Percentiles rank a stretch among this genome's conserved stretches.
Evolutionary conservation across 2,329 filamentous ascomycete species (phyloP).

Genomic region (Paecilomyces variotii): DNA sequence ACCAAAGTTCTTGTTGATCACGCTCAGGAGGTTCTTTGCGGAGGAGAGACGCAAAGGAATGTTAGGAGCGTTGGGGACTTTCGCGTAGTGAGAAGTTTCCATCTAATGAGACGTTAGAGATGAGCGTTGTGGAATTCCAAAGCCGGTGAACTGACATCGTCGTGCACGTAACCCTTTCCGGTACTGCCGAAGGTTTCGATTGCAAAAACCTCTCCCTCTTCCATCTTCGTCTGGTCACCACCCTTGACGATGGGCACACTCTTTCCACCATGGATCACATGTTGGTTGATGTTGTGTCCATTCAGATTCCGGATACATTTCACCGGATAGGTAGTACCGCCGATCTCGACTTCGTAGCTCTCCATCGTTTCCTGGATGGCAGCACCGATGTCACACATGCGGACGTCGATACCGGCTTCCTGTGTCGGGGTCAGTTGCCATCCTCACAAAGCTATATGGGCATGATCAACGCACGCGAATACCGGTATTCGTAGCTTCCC

Average conservation of each 20-base stretch:
- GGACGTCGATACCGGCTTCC: constrained; percentile 87
- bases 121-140: not conserved
- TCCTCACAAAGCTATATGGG: not conserved
- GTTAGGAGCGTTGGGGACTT: constrained; percentile 63
- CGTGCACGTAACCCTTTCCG: constrained; percentile 76
- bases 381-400: constrained; percentile 76
- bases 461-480: constrained; percentile 46
- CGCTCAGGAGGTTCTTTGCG: constrained; percentile 74
- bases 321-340: constrained; percentile 68
- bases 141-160: constrained; percentile 56
- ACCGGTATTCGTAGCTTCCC: constrained; percentile 64
- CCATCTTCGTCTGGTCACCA: constrained; percentile 87
- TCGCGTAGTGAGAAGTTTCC: constrained; percentile 84
- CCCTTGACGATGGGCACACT: constrained; percentile 90
- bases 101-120: constrained; percentile 36
- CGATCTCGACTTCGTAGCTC: constrained; percentile 80
- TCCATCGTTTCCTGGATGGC: constrained; percentile 89
- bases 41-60: constrained; percentile 69
- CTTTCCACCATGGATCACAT: constrained; percentile 85
- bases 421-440: constrained; percentile 20
- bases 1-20: constrained; percentile 95
- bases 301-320: constrained; percentile 83
- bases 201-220: constrained; percentile 90
- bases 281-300: constrained; percentile 82
- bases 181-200: constrained; percentile 96